These are phyloP conservation scores for Haplosporangium gracile DNA, from an alignment of 192 early-diverging fungal genomes.

Conservation along the genomic window DNA sequence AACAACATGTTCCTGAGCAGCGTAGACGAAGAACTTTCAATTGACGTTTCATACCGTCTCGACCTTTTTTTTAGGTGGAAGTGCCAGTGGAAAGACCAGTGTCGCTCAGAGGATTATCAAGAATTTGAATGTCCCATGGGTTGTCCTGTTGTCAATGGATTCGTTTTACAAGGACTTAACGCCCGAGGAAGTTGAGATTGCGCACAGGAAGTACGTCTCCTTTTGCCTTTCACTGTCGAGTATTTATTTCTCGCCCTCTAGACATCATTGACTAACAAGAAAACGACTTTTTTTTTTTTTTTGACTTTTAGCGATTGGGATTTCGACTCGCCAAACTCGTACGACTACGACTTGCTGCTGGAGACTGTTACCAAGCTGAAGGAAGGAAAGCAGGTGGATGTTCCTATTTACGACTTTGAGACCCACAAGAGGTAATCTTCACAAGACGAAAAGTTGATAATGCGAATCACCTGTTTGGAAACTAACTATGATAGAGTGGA, in stretches of 20 bases:
- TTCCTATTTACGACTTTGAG: conserved; percentile 94
- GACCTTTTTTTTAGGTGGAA: conserved; percentile 64
- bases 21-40: not conserved
- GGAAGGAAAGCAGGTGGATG: conserved; percentile 79
- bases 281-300: not conserved
- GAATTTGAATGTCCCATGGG: conserved; percentile 84
- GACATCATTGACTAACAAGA: not conserved
- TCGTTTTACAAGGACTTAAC: conserved; percentile 93
- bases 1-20: too few relatives aligned
- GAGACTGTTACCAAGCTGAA: conserved; percentile 82
- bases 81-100: conserved; percentile 89
- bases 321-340: conserved; percentile 94
- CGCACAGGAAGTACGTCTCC: conserved; percentile 61
- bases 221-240: not conserved
- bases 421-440: conserved; percentile 79
- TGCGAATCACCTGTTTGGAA: conserved; percentile 3
- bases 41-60: not conserved
- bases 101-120: conserved; percentile 82
- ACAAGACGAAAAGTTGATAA: not conserved
- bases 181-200: conserved; percentile 74
- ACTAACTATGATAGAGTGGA: not conserved
- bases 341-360: conserved; percentile 84
- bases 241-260: not conserved
- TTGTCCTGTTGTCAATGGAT: conserved; percentile 95
- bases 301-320: conserved; percentile 77